Conservation (phyloP, 2,329 filamentous ascomycete genomes). For the Cladosporium colombiae region DNA sequence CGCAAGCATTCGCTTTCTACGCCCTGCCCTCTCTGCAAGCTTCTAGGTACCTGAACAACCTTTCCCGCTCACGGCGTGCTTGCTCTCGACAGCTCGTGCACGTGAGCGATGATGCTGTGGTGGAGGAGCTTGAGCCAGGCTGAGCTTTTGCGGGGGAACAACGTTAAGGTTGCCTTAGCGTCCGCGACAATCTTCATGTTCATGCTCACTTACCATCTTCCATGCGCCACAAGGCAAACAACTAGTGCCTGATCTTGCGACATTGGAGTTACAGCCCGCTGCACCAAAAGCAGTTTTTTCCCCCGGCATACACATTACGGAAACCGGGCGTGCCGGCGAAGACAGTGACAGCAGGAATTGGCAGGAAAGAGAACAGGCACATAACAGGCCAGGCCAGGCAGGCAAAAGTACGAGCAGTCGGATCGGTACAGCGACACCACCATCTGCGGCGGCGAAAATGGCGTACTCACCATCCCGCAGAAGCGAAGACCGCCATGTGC, state of each 20-base stretch:
- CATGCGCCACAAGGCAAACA: background rate
- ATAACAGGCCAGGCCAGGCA: conserved; percentile 1
- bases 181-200: conserved; percentile 6
- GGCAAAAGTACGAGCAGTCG: conserved; percentile 9
- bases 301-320: background rate
- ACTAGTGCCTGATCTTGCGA: background rate
- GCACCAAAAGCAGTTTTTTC: background rate
- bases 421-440: conserved; percentile 20
- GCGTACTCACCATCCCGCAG: conserved; percentile 31
- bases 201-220: background rate
- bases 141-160: background rate
- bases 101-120: background rate
- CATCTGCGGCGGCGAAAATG: conserved; percentile 23
- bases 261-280: background rate
- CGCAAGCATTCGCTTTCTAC: background rate
- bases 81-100: background rate
- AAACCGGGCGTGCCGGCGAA: background rate
- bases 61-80: background rate
- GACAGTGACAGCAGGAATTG: background rate
- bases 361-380: background rate
- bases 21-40: background rate
- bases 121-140: background rate
- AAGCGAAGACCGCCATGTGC: conserved; percentile 25
- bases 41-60: background rate
- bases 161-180: background rate